These are phyloP conservation scores for Aspergillus unguis DNA, from an alignment of 2,329 filamentous ascomycete genomes.

Conservation along the genomic window DNA sequence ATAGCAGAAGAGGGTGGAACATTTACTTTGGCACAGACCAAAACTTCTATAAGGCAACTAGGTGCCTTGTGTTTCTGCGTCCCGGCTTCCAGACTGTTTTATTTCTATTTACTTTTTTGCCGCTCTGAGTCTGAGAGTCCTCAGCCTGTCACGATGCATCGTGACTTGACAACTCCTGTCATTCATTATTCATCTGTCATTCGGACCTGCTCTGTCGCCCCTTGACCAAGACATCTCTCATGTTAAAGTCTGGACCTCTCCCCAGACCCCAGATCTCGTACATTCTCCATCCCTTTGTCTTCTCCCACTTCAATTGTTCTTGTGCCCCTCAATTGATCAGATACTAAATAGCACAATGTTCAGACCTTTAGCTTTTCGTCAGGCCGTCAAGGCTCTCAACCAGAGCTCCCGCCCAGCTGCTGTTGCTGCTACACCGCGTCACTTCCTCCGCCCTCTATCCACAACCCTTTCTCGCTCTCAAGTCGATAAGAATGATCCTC, in stretches of 20 bases:
- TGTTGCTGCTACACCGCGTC: conserved; percentile 15
- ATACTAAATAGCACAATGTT: conserved; percentile 24
- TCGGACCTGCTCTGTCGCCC: not conserved
- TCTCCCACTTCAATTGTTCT: not conserved
- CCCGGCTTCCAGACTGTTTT: not conserved
- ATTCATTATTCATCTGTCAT: not conserved
- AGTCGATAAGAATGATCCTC: conserved; percentile 26
- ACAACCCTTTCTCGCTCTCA: conserved; percentile 26
- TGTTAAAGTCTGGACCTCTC: not conserved
- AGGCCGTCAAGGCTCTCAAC: conserved; percentile 24
- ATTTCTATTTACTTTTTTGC: conserved; percentile 7
- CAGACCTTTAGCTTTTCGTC: conserved; percentile 26
- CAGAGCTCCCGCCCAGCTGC: conserved; percentile 20
- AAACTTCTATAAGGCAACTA: too few species aligned
- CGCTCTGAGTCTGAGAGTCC: conserved; percentile 2
- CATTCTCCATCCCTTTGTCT: not conserved
- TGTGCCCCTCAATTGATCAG: not conserved
- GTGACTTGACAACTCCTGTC: conserved; percentile 1
- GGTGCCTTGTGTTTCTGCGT: too few species aligned
- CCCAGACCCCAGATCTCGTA: not conserved
- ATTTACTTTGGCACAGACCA: too few species aligned
- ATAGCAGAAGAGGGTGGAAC: too few species aligned
- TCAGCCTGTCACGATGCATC: not conserved
- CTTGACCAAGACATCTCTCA: conserved; percentile 5
- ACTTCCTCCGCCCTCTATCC: conserved; percentile 28